Conservation (phyloP, 495 filamentous ascomycete species). For the Staphylotrichum longicolle region DNA sequence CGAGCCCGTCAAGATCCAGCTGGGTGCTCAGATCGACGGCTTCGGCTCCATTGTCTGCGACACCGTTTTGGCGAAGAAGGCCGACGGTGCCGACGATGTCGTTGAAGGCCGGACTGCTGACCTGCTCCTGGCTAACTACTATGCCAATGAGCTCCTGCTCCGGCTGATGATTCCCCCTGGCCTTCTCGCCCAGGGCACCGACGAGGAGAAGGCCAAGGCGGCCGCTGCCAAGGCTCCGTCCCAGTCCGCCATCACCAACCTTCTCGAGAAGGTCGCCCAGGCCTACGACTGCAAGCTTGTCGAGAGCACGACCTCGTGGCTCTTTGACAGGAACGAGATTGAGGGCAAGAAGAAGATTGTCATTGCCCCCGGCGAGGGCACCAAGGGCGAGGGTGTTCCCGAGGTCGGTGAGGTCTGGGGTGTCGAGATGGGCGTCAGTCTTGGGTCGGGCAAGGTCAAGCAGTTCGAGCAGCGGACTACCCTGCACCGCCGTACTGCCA, state of each 20-base stretch:
- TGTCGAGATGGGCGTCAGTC: constrained; percentile 88
- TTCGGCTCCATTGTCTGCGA: constrained; percentile 96
- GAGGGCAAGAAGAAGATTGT: constrained; percentile 99
- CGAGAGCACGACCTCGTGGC: constrained; percentile 95
- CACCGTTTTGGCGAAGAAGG: constrained; percentile 68
- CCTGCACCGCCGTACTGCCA: constrained; percentile 86
- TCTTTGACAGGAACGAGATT: constrained; percentile 94
- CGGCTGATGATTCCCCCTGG: constrained; percentile 88
- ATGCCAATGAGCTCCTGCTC: constrained; percentile 91
- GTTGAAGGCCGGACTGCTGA: constrained; percentile 75
- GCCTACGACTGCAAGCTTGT: constrained; percentile 89
- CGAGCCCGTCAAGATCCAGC: constrained; percentile 91
- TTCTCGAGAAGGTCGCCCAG: constrained; percentile 89
- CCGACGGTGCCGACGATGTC: constrained; percentile 55
- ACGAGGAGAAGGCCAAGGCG: constrained; percentile 93
- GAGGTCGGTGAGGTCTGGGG: constrained; percentile 97
- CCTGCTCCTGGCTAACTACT: constrained; percentile 85
- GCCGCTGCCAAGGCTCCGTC: constrained; percentile 74
- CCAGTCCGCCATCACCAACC: constrained; percentile 76
- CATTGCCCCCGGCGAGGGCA: constrained; percentile 75
- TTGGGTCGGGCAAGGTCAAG: constrained; percentile 94
- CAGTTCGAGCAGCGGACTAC: constrained; percentile 80
- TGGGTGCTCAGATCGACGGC: constrained; percentile 96
- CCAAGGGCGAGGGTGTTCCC: constrained; percentile 86
- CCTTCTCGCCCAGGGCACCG: constrained; percentile 74